phyloP scores from a whole-genome alignment of 495 filamentous ascomycete genomes.

The Pseudevernia furfuracea region DNA sequence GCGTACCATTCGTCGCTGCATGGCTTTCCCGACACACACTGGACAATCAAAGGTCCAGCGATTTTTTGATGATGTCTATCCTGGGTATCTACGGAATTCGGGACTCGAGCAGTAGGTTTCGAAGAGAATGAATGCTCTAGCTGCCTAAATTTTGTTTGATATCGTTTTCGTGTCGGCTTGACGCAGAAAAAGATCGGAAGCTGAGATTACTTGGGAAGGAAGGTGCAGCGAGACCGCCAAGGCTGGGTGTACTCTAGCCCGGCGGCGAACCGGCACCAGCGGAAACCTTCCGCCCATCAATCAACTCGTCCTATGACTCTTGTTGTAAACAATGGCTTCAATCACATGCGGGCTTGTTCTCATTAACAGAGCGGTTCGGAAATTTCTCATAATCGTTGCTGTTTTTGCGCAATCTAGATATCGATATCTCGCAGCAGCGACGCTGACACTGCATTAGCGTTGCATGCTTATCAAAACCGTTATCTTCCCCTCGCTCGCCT shows the following conservation, averaged over 20 bases:
- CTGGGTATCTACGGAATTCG: neutral
- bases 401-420: neutral
- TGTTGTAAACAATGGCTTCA: too few relatives aligned
- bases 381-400: too few relatives aligned
- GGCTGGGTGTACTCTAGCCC: neutral
- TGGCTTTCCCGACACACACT: neutral
- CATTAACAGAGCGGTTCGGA: neutral
- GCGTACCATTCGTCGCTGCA: conserved; percentile 28
- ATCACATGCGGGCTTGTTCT: neutral
- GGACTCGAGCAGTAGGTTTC: neutral
- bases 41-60: neutral
- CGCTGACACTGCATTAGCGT: neutral
- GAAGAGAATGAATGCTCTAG: neutral
- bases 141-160: neutral
- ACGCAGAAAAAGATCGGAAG: neutral
- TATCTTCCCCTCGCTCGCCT: neutral
- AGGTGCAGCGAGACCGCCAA: conserved; percentile 1
- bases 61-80: neutral
- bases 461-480: conserved; percentile 1
- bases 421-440: neutral
- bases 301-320: too few relatives aligned
- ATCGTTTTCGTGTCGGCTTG: neutral
- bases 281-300: neutral
- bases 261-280: neutral
- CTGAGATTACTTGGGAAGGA: neutral